These are phyloP conservation scores for Nothophytophthora sp. DNA, from an alignment of 352 stramenopile genomes.

Conservation along the genomic window DNA sequence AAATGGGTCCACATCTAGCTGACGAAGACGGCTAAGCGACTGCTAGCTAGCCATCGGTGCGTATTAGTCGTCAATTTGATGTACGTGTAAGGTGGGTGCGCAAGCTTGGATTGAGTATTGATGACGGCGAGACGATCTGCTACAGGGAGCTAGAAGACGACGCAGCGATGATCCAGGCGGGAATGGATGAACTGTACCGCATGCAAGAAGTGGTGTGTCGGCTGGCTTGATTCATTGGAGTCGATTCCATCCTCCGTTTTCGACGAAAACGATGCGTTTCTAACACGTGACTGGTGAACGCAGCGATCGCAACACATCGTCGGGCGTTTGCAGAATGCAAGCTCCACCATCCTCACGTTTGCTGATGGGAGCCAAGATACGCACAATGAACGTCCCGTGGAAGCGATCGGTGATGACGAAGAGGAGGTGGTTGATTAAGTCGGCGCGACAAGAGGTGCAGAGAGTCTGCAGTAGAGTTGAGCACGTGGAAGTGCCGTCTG, in stretches of 20 bases:
- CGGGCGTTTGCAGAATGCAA: conserved; percentile 46
- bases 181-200: conserved; percentile 57
- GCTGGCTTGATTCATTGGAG: background rate
- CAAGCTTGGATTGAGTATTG: background rate
- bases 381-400: conserved; percentile 9
- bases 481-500: conserved; percentile 4
- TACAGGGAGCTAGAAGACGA: conserved; percentile 56
- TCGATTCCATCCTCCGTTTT: background rate
- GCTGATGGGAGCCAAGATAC: conserved; percentile 22
- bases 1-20: too few species aligned
- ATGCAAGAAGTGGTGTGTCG: conserved; percentile 52
- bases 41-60: conserved; percentile 33
- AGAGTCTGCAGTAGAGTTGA: background rate
- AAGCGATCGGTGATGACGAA: conserved; percentile 16
- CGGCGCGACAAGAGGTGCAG: background rate
- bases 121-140: background rate
- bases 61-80: background rate
- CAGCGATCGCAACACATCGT: conserved; percentile 45
- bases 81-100: background rate
- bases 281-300: background rate
- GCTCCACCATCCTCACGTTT: conserved; percentile 61
- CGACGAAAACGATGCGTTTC: background rate
- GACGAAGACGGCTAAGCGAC: conserved; percentile 32
- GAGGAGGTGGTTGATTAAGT: conserved; percentile 20
- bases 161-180: conserved; percentile 50